Evolutionary conservation across 148 eudicot species (phyloP).

Genomic region (Chenopodium formosanum): DNA sequence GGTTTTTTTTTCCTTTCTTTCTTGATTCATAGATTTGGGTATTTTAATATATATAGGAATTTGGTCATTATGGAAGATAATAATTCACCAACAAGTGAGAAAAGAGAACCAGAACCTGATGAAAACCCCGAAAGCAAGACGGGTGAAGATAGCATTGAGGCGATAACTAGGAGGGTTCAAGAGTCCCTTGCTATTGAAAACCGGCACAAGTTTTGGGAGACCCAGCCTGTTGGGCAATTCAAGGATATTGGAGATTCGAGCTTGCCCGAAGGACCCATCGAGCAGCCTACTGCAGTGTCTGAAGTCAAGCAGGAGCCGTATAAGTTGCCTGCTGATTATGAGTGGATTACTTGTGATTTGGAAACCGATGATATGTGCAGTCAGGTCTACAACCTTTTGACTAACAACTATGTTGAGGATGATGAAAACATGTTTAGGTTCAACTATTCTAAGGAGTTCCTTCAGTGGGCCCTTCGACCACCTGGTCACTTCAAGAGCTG

Average conservation of each 20-base stretch:
- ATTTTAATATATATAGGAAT: neutral
- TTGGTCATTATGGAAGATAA: conserved; percentile 39
- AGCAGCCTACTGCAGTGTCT: conserved; percentile 56
- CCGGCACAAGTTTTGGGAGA: conserved; percentile 76
- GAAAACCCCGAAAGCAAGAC: conserved; percentile 34
- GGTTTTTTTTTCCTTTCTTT: neutral
- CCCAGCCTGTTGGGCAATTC: conserved; percentile 74
- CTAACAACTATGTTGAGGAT: conserved; percentile 86
- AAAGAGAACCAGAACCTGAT: conserved; percentile 27
- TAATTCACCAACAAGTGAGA: conserved; percentile 29
- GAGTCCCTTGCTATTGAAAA: conserved; percentile 57
- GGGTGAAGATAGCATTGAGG: conserved; percentile 35
- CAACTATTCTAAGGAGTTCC: conserved; percentile 80
- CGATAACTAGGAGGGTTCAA: conserved; percentile 49
- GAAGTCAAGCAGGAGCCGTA: conserved; percentile 74
- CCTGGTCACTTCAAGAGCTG: conserved; percentile 76
- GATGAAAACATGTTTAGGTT: conserved; percentile 93
- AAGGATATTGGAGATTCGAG: conserved; percentile 58
- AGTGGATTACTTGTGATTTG: conserved; percentile 91
- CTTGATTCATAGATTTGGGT: conserved; percentile 17
- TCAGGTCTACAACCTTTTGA: conserved; percentile 71
- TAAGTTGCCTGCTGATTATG: conserved; percentile 66
- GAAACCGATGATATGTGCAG: conserved; percentile 63
- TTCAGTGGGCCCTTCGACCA: conserved; percentile 84
- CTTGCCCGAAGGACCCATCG: conserved; percentile 67